Percentiles rank a stretch among this genome's conserved stretches.
These are phyloP conservation scores for Rhodotorula sp. DNA, from an alignment of 1,284 basidiomycete genomes.

Conservation along the genomic window DNA sequence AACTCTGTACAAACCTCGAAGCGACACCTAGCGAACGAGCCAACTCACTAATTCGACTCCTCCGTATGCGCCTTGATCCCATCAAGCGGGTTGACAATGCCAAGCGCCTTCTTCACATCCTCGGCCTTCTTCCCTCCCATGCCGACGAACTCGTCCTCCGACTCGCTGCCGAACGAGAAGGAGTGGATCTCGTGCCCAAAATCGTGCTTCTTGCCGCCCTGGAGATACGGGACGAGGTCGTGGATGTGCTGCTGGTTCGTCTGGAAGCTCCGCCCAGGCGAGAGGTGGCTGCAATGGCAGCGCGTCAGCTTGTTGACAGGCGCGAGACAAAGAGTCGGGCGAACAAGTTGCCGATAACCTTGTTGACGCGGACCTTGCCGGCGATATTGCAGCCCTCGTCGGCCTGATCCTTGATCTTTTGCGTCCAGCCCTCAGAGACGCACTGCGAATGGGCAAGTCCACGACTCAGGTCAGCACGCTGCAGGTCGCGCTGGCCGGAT, in stretches of 20 bases:
- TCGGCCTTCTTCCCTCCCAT: conserved; percentile 14
- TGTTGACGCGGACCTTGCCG: conserved; percentile 91
- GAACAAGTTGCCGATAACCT: conserved; percentile 77
- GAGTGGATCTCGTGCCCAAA: conserved; percentile 67
- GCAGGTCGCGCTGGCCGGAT: too few species aligned
- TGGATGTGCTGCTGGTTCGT: conserved; percentile 76
- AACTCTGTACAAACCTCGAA: too few species aligned
- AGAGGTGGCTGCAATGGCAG: conserved; percentile 44
- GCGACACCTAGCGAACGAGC: conserved; percentile 26
- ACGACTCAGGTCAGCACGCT: not conserved
- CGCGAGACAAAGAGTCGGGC: conserved; percentile 59
- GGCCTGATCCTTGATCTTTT: conserved; percentile 86
- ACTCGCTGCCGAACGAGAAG: conserved; percentile 51
- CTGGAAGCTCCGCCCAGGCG: conserved; percentile 89
- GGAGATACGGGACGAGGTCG: conserved; percentile 93
- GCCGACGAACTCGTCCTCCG: conserved; percentile 45
- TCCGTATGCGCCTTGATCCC: conserved; percentile 61
- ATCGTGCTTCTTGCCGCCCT: conserved; percentile 81
- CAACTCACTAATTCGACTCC: conserved; percentile 54
- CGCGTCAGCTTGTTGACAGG: too few species aligned
- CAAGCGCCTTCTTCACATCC: conserved; percentile 68
- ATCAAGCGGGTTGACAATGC: conserved; percentile 79
- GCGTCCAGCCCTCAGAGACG: conserved; percentile 88
- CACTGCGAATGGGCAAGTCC: conserved; percentile 58
- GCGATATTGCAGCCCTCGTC: conserved; percentile 92